Evolutionary conservation across 176 grass and related monocot species (phyloP), one percentile per base, ranked within the genome.

Genomic region (Avena insularis): DNA sequence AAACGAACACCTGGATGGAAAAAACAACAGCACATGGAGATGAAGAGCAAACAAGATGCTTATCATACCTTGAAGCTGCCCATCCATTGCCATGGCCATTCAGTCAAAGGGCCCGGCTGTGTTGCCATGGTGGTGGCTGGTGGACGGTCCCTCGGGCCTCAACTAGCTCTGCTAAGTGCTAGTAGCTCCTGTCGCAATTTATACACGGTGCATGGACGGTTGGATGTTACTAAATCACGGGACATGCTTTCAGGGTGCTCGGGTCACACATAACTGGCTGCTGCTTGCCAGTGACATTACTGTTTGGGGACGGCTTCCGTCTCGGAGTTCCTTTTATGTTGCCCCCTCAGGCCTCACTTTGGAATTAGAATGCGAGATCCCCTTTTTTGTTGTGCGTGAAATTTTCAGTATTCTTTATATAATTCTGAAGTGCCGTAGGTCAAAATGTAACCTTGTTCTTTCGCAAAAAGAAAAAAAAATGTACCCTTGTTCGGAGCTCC

Each of bases 51-150:
- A 33, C 59, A 71, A 12, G 43, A 60, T 20, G 1, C 29, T 8
- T 1, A 38, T 59, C 77, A 70, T 83, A 98, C 95, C 93, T 98
- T 98, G 91, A 93, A 95, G 61, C 81, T 92, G 40, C 95, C 93
- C 45, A 98, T 92, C 83, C 95, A 89, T 12, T 92, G 88, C 95
- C 95, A 98, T 89, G 95, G 95, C 95, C 95, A 98, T 88, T 93
- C 69, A 12, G 90, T 95, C 80, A 98, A 88, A 79, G 89, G 88
- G 4, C 95, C 95, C 0, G 95, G 95, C 63, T 77, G 87, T 50
- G 91, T 89, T 92, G 93, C 95, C 95, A 98, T 98, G 80, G 58
- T 63, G 40, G 46, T 60, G 27, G 61, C 33, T 49, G 66, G 9
- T 50, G 59, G 10, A 13, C 11, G 9, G 51, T n/a, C 16, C 79